Base-by-base conservation (phyloP, 306 rosid genomes). In the Cicer cuneatum region DNA sequence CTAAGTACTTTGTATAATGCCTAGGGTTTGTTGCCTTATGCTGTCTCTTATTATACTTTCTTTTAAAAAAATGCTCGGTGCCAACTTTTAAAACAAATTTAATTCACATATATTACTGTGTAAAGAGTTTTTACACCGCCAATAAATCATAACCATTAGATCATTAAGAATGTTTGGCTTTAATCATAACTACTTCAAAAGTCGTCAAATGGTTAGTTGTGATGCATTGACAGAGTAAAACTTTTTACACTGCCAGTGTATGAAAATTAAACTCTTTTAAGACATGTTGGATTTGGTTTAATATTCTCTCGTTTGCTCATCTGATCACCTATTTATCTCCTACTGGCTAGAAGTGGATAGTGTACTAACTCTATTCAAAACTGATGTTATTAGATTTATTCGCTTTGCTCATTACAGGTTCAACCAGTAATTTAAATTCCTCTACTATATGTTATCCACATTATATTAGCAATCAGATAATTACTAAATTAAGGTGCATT, bases 381-480 rank as follows among this genome's bases (percentile, higher is more conserved):
- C 9, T 63, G 73, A n/a, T 16, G 49, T 69, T 42, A 53, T 75
- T 75, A 67, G 62, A 69, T 53, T 56, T 38, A 8, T 38, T 29
- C 5, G 18, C 24, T 66, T 10, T 67, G 74, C 18, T 54, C 24
- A 43, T 52, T 66, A 42, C 46, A 56, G 60, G 10, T 57, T 74
- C 48, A 38, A 19, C 83, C 57, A 5, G 8, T 73, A 73, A 47
- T 65, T 54, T 48, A 64, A 58, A 57, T 72, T 52, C 79, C 47
- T 77, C 38, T n/a, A 10, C 43, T 72, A 24, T 15, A 43, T 79
- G 33, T 47, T 60, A 47, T 70, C 21, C 39, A 15, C 35, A 29
- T 29, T 29, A 4, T 53, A 16, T 33, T 37, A 16, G 39, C 15
- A 71, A 43, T 68, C 16, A 63, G 38, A 21, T 83, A 19, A 14